phyloP scores from a whole-genome alignment of 768 basidiomycete genomes.

The Amanita exitialis region DNA sequence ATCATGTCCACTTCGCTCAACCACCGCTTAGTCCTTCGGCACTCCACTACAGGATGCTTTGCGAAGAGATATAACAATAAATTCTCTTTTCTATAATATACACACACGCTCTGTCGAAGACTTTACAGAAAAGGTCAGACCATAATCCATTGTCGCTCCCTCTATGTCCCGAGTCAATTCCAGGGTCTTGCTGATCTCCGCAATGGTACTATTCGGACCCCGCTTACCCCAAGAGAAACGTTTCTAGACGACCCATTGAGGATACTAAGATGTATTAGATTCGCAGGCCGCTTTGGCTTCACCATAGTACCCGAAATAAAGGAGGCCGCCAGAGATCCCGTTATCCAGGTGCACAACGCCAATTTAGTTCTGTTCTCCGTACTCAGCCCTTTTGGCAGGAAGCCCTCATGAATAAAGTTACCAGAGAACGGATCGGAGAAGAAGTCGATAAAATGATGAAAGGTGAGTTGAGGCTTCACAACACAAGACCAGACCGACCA shows the following conservation, averaged over 20 bases:
- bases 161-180: conserved; percentile 2
- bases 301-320: conserved; percentile 58
- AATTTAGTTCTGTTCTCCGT: conserved; percentile 15
- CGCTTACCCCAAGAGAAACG: conserved; percentile 76
- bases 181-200: conserved; percentile 82
- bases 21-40: conserved; percentile 61
- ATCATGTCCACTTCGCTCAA: background rate
- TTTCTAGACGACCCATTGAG: conserved; percentile 93
- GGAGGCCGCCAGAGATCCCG: conserved; percentile 46
- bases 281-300: conserved; percentile 87
- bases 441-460: conserved; percentile 93
- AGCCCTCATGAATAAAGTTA: conserved; percentile 70
- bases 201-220: conserved; percentile 76
- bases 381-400: conserved; percentile 27
- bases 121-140: conserved; percentile 59
- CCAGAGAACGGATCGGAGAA: conserved; percentile 84
- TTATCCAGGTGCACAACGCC: conserved; percentile 45
- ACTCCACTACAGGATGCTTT: conserved; percentile 88
- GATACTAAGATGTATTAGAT: conserved; percentile 83
- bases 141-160: conserved; percentile 2
- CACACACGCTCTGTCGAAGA: conserved; percentile 84
- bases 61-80: conserved; percentile 90
- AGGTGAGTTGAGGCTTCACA: conserved; percentile 31
- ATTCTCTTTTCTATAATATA: conserved; percentile 92
- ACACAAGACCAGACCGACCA: conserved; percentile 2